Conservation (phyloP, 192 early-diverging fungal species). For the Diversispora eburnea region DNA sequence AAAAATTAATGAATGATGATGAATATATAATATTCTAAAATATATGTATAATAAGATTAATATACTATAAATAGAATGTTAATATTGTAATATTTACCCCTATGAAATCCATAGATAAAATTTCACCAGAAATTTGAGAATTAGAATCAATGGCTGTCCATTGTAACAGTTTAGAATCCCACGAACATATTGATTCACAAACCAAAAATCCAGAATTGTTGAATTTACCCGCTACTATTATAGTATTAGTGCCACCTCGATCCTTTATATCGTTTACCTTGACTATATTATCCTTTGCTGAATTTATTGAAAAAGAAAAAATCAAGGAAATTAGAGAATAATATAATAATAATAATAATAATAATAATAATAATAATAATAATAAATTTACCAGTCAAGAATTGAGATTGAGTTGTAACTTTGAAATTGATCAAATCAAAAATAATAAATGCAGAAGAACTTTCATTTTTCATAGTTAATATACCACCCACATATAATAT, state of each 20-base stretch:
- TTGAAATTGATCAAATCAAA: constrained; percentile 45
- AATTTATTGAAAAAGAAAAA: neutral
- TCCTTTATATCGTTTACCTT: constrained; percentile 25
- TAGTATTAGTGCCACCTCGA: constrained; percentile 29
- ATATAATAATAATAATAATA: neutral
- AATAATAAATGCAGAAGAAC: constrained; percentile 45
- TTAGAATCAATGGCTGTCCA: constrained; percentile 22
- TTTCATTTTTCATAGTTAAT: constrained; percentile 34
- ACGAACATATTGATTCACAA: constrained; percentile 30
- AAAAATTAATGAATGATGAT: too few relatives aligned
- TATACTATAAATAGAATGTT: neutral
- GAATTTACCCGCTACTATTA: constrained; percentile 57
- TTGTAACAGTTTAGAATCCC: constrained; percentile 27
- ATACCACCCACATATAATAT: constrained; percentile 56
- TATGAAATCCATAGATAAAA: constrained; percentile 35
- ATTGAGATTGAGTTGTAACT: constrained; percentile 5
- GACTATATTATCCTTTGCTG: constrained; percentile 14
- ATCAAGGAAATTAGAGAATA: neutral
- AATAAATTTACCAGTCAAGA: constrained; percentile 32
- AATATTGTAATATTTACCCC: neutral
- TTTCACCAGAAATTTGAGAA: constrained; percentile 32
- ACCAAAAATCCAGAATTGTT: constrained; percentile 39
- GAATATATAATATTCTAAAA: too few relatives aligned
- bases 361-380: neutral
- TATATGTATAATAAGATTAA: neutral